A percentile compares a stretch with the other conserved stretches of the same genome.
These are phyloP conservation scores for Apiospora kogelbergensis DNA, from an alignment of 2,329 filamentous ascomycete genomes.

Conservation along the genomic window DNA sequence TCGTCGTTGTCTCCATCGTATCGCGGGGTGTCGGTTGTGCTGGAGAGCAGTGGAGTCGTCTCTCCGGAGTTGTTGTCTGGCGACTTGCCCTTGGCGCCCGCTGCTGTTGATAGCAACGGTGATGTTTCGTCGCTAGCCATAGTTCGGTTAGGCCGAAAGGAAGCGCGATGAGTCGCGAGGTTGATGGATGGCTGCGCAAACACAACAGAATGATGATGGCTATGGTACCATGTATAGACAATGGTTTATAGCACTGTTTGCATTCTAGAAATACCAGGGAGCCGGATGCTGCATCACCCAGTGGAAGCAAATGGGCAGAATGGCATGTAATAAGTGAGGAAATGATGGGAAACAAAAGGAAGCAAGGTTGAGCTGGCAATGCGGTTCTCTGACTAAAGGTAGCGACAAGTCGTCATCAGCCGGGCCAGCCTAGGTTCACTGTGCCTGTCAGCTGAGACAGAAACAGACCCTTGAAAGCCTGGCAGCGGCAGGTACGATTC, in stretches of 20 bases:
- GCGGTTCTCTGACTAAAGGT: background rate
- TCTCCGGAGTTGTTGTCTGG: conserved; percentile 34
- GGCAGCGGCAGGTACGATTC: conserved; percentile 2
- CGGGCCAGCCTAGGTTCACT: background rate
- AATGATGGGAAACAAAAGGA: conserved; percentile 2
- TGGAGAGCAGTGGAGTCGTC: conserved; percentile 52
- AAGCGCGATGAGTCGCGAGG: background rate
- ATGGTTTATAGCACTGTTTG: conserved; percentile 4
- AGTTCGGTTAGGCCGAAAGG: background rate
- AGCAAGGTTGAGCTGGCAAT: background rate
- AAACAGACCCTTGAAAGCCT: background rate
- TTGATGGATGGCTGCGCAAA: background rate
- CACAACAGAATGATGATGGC: background rate
- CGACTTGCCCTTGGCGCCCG: conserved; percentile 26
- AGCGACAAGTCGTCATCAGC: conserved; percentile 9
- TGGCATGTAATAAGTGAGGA: background rate
- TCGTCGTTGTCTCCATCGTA: conserved; percentile 40
- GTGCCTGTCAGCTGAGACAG: conserved; percentile 8
- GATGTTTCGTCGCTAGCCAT: conserved; percentile 49
- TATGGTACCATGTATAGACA: background rate
- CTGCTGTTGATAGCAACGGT: conserved; percentile 41
- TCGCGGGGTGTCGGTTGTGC: conserved; percentile 34
- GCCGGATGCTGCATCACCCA: background rate
- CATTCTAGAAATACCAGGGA: background rate
- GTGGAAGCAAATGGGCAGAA: background rate